Evolutionary conservation across 1,284 basidiomycete species (phyloP).

Genomic region (Ustilago sp.): DNA sequence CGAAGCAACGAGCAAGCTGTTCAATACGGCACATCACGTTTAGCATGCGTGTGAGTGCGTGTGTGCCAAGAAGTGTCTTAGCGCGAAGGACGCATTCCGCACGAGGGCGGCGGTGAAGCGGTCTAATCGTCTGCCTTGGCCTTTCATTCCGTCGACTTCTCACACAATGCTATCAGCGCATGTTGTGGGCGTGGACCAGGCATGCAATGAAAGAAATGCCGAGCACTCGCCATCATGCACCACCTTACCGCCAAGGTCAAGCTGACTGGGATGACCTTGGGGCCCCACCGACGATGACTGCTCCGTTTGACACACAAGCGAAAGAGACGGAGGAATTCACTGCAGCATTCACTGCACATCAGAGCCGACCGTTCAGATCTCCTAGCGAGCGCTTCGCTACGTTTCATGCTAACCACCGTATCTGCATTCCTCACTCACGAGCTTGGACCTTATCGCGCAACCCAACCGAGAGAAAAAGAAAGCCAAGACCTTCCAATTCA

Average conservation of each 20-base stretch:
- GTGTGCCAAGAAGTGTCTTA: slow-evolving; percentile 31
- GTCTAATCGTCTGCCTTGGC: slow-evolving; percentile 3
- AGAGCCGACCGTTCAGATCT: not conserved
- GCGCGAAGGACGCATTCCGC: slow-evolving; percentile 17
- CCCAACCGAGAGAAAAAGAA: slow-evolving; percentile 8
- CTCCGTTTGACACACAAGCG: not conserved
- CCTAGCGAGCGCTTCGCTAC: not conserved
- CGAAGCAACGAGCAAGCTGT: not conserved
- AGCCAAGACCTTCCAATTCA: slow-evolving; percentile 8
- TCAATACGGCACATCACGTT: not conserved
- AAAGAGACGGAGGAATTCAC: not conserved
- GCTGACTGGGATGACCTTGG: too few species aligned
- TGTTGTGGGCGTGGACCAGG: not conserved
- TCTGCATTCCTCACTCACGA: slow-evolving; percentile 10
- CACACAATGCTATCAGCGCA: not conserved
- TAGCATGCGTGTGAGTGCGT: not conserved
- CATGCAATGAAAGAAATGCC: not conserved
- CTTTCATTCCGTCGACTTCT: slow-evolving; percentile 4
- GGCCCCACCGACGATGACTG: not conserved
- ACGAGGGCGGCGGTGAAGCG: slow-evolving; percentile 1
- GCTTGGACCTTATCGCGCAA: not conserved
- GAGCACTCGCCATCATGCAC: not conserved
- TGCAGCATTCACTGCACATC: not conserved
- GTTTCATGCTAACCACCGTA: not conserved
- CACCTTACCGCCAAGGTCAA: not conserved